Conservation (phyloP, 352 stramenopile genomes). For the Blastocystis sp. region DNA sequence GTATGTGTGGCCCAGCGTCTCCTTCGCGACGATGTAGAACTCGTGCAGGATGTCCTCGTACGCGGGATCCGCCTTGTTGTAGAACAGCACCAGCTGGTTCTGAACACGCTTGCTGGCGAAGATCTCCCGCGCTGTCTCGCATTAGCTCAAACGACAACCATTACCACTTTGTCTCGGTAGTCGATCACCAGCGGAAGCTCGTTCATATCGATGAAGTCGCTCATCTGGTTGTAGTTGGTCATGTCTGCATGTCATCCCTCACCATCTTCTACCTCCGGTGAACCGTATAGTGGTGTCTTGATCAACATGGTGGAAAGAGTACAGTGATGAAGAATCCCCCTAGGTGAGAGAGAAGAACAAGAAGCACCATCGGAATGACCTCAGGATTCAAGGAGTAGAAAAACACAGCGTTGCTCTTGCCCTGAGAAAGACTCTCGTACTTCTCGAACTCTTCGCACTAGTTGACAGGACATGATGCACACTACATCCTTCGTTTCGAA, state of each 20-base stretch:
- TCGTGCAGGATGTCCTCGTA: neutral
- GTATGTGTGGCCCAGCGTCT: neutral
- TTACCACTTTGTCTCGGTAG: neutral
- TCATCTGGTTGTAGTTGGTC: conserved; percentile 33
- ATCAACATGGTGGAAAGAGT: neutral
- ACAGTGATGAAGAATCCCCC: neutral
- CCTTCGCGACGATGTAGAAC: conserved; percentile 8
- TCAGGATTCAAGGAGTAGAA: conserved; percentile 14
- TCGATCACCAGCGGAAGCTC: conserved; percentile 42
- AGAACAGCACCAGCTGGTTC: conserved; percentile 40
- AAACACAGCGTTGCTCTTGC: conserved; percentile 22
- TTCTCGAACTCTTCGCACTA: conserved; percentile 35
- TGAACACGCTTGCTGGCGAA: neutral
- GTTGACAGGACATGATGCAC: neutral
- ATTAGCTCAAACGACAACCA: neutral
- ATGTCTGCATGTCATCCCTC: neutral
- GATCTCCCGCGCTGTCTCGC: neutral
- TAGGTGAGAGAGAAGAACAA: neutral
- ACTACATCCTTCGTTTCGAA: conserved; percentile 40
- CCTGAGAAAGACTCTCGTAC: neutral
- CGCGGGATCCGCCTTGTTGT: neutral
- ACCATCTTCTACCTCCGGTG: neutral
- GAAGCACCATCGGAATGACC: neutral
- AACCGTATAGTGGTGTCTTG: neutral
- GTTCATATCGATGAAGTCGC: conserved; percentile 41